phyloP scores from a whole-genome alignment of 2,329 filamentous ascomycete genomes.

The Paecilomyces sp. region DNA sequence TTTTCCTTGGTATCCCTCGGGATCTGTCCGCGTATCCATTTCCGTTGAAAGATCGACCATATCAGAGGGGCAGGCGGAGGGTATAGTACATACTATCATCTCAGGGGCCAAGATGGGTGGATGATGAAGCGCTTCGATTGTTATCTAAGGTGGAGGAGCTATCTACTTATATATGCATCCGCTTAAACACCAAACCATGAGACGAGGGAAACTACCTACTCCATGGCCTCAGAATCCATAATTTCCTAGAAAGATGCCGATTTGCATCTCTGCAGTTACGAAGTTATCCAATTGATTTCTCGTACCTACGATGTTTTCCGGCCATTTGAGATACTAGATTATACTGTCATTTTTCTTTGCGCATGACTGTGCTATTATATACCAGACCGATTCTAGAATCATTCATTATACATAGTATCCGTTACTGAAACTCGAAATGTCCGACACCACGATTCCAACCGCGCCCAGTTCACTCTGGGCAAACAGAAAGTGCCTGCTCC shows the following conservation, averaged over 20 bases:
- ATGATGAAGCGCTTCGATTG: too few species aligned
- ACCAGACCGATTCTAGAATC: neutral
- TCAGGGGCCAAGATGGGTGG: too few species aligned
- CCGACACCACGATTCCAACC: neutral
- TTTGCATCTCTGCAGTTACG: too few species aligned
- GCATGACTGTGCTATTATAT: neutral
- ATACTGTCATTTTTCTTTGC: neutral
- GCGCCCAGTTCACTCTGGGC: neutral
- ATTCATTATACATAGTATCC: neutral
- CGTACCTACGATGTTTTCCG: neutral
- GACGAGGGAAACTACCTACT: too few species aligned
- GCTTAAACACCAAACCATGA: too few species aligned
- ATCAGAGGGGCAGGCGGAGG: neutral
- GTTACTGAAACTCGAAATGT: neutral
- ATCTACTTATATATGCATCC: too few species aligned
- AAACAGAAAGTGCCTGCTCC: constrained; percentile 39
- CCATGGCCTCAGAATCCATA: too few species aligned
- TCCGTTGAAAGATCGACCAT: neutral
- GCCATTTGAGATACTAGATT: neutral
- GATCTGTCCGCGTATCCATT: neutral
- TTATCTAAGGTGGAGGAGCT: too few species aligned
- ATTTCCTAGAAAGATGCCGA: too few species aligned
- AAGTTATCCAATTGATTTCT: too few species aligned
- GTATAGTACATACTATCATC: too few species aligned
- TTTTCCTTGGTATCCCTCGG: neutral